Evolutionary conservation across 2,329 filamentous ascomycete genomes (phyloP), one percentile per base, ranked within the genome.

Genomic region (Aspergillus novoparasiticus): DNA sequence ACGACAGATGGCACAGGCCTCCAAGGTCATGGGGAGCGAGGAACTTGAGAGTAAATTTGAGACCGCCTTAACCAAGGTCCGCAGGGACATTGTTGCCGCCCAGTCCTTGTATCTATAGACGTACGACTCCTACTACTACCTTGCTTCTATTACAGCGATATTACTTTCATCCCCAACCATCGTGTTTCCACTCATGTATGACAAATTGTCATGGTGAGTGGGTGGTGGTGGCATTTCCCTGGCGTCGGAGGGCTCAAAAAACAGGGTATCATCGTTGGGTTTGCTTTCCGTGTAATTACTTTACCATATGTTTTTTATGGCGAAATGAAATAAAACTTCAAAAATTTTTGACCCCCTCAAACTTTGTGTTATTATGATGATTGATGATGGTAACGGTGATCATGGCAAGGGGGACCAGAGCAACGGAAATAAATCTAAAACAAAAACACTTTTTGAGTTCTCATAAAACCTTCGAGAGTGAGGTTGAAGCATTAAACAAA

Each of bases 1-100:
- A 41, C 88, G 95, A 69, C 95, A 99, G 79, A 96, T 98, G 86
- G 94, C 91, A 19, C 92, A 98, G 80, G 95, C 94, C 28, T 88
- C 92, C 68, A 98, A 97, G 82, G 94, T 97, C 66, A 99, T 99
- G 95, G 95, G 95, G 72, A 97, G 91, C 76, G 93, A 96, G 64
- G 95, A 98, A 73, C 83, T 99, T 61, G 91, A 94, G 74, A 86
- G 89, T 75, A 97, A 97, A 81, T 99, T 99, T 75, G 94, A 97
- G 73, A 86, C 89, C 69, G 90, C 92, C 65, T 82, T 99, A 70
- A 84, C 86, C 63, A 95, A 96, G 85, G 91, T 98, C 60, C 87
- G 92, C 78, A 87, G 95, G 73, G 95, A 98, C 77, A 94, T 99
- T 76, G 94, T 99, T 63, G 93, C 94, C 28, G 93, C 94, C 55